These are phyloP conservation scores for Jimgerdemannia lactiflua DNA, from an alignment of 192 early-diverging fungal species.

Conservation along the genomic window DNA sequence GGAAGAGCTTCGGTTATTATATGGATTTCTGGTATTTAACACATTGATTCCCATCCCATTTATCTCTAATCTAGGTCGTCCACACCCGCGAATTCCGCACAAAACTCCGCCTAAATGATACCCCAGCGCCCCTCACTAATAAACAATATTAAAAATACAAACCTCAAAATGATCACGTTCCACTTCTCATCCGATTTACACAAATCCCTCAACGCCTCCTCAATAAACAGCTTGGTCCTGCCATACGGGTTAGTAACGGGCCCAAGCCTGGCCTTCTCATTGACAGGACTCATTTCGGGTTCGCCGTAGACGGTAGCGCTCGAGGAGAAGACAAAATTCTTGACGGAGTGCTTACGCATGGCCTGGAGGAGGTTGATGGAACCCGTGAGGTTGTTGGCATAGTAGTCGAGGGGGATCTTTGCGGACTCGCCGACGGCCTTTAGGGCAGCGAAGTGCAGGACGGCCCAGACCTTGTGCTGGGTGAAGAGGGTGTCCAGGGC, in stretches of 20 bases:
- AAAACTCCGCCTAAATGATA: constrained; percentile 25
- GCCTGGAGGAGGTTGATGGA: constrained; percentile 80
- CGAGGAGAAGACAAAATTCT: constrained; percentile 93
- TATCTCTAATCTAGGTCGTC: too few species aligned
- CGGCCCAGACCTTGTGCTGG: constrained; percentile 61
- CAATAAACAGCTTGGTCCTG: constrained; percentile 93
- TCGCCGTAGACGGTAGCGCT: constrained; percentile 91
- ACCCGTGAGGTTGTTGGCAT: constrained; percentile 91
- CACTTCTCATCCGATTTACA: constrained; percentile 56
- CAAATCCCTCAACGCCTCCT: constrained; percentile 79
- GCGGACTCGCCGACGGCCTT: constrained; percentile 87
- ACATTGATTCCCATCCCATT: too few species aligned
- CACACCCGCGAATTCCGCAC: too few species aligned
- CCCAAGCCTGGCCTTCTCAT: constrained; percentile 61
- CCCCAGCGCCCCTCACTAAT: too few species aligned
- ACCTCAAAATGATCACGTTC: constrained; percentile 60
- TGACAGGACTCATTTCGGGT: constrained; percentile 68
- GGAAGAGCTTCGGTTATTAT: too few species aligned
- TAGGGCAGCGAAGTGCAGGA: constrained; percentile 88
- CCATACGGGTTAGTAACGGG: constrained; percentile 93
- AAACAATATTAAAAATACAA: constrained; percentile 8
- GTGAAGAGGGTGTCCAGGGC: constrained; percentile 69
- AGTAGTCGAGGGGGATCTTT: constrained; percentile 81
- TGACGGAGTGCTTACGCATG: constrained; percentile 79
- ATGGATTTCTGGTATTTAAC: too few species aligned